Conservation (phyloP, 306 rosid genomes). For the Parietaria judaica region DNA sequence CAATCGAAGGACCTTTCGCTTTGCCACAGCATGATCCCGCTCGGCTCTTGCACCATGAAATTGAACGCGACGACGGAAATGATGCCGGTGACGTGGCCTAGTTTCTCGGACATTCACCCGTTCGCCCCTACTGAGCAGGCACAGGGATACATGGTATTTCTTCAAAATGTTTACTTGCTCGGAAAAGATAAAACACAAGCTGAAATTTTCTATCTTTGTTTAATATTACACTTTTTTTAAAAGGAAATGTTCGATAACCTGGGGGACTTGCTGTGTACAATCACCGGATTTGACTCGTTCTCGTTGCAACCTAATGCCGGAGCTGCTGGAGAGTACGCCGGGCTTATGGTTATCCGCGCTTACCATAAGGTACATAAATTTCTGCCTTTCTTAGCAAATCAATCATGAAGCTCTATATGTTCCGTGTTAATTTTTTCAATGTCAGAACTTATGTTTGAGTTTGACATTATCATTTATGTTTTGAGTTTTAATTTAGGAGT, state of each 20-base stretch:
- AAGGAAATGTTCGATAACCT: constrained; percentile 92
- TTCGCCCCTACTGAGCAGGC: constrained; percentile 88
- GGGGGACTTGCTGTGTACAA: constrained; percentile 76
- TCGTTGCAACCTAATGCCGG: constrained; percentile 99
- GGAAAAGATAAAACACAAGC: background rate
- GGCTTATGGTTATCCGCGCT: constrained; percentile 99
- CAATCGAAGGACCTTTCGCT: constrained; percentile 89
- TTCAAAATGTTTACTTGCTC: constrained; percentile 3
- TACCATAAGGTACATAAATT: constrained; percentile 66
- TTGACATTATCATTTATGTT: background rate
- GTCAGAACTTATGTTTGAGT: background rate
- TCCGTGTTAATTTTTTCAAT: background rate
- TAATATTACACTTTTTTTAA: constrained; percentile 10
- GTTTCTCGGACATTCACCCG: constrained; percentile 76
- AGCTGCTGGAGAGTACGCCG: constrained; percentile 99
- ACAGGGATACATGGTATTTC: constrained; percentile 84
- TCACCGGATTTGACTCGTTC: constrained; percentile 97
- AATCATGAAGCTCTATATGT: background rate
- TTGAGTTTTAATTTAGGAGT: no score
- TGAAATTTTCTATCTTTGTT: constrained; percentile 6
- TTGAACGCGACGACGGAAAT: constrained; percentile 93
- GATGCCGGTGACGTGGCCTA: constrained; percentile 99
- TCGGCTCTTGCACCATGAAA: constrained; percentile 99
- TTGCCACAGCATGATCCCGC: constrained; percentile 97
- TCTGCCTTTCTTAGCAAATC: background rate